Evolutionary conservation across 305 asterid species (phyloP), one percentile per base, ranked within the genome.

Genomic region (Fraxinus angustifolia): DNA sequence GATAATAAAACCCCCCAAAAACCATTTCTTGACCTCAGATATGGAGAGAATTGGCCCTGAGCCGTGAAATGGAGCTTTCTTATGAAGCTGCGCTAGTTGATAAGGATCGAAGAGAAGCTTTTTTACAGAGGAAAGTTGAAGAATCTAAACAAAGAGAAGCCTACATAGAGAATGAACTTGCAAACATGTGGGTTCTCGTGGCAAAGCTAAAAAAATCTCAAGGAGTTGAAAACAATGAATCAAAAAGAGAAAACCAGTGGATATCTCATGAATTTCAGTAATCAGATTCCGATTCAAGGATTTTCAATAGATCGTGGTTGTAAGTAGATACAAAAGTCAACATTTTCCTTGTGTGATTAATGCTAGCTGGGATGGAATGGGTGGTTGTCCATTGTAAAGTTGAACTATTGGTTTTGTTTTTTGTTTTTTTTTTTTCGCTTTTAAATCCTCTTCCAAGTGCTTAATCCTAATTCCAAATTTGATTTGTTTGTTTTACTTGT

Each of bases 61-160:
- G 92, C 85, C 93, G 95, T 4, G 98, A 96, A 81, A 93, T 94
- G 75, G 99, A 96, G 88, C 92, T 83, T 45, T 87, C 94, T 0
- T 88, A 88, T 80, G 99, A 96, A 90, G 89, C 95, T 36, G 97
- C 93, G 17, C 84, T 96, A 60, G 84, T 88, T 4, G 98, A 96
- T 73, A 94, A 85, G 90, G 94, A 91, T 77, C 87, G 90, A 7
- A 87, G 67, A 26, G 98, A 96, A 87, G 90, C 88, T 70, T 94
- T 92, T 75, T 80, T 96, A 84, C 99, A 91, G 85, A 85, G 90
- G 75, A 93, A 68, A 89, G 90, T 96, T n/a, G 99, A 92, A 84
- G 97, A 96, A 79, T 92, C 99, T 21, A 94, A 94, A 86, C 97
- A 94, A 83, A 92, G 94, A 85, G 99, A 96, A 84, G 94, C 97